Base-by-base conservation (phyloP, 108 stramenopile species). In the Chaetoceros tenuissimus region DNA sequence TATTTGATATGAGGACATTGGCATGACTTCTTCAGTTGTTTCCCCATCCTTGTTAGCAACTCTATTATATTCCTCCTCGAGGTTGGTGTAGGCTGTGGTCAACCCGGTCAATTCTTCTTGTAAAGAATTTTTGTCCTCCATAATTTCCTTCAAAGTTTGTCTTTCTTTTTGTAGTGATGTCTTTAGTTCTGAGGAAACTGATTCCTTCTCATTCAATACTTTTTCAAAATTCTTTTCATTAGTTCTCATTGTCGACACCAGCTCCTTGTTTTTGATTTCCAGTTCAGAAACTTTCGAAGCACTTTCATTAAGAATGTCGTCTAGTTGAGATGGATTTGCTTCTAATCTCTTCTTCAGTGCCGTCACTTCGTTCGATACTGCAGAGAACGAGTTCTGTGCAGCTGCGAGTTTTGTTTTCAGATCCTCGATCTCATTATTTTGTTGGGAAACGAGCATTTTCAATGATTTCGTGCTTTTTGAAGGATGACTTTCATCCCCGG, bases 51-150 rank as follows among this genome's bases (percentile, higher is more conserved):
- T 24, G 28, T 27, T 48, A 8, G 40, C n/a, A 13, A 40, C 7
- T 21, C 48, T 59, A 19, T 69, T 74, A 45, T 71, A 86, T 55
- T 90, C 82, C 48, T 71, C 62, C 56, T 90, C 89, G 46, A 90
- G 54, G 51, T 54, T 77, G 23, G 79, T 40, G 56, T 90, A 90
- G 3, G 89, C 83, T 20, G 77, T 64, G 56, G 80, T 85, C 49
- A 90, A 57, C 8, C 81, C 80, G 45, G 73, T 31, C 70, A 90
- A 62, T 61, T 90, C 89, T 50, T 82, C 79, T 23, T 59, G 63
- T 8, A 85, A 64, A 31, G 55, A 60, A 24, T 80, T 77, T 8
- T 65, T 50, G 16, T 77, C 69, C 28, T 81, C 66, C 5, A 43
- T 31, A 3, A 66, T 53, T 65, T 84, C 79, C 20, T 61, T 56